Conservation (phyloP, 345 rosid species). For the Raphanus sativus region DNA sequence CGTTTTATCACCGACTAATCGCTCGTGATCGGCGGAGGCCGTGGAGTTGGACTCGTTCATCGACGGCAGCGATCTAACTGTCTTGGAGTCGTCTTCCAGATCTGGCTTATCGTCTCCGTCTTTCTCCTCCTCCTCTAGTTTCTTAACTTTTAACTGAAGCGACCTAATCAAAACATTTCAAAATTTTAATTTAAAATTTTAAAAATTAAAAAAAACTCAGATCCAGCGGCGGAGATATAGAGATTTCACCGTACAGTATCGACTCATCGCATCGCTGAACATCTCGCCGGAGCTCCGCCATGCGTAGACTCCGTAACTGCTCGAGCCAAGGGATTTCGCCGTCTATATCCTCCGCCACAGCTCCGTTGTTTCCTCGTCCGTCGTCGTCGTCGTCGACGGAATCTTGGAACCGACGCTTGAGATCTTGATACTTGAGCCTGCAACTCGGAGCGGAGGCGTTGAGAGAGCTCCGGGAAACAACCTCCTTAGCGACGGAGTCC, state of each 20-base stretch:
- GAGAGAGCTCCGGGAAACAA: constrained; percentile 49
- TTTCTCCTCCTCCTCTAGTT: constrained; percentile 37
- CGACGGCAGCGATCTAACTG: constrained; percentile 21
- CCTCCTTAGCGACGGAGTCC: constrained; percentile 67
- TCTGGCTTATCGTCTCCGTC: constrained; percentile 31
- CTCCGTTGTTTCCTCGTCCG: not conserved
- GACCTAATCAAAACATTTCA: constrained; percentile 39
- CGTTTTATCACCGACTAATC: not conserved
- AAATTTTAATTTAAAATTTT: not conserved
- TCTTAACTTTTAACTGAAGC: constrained; percentile 42
- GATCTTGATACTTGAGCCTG: constrained; percentile 61
- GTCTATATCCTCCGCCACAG: constrained; percentile 14
- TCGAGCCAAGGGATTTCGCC: constrained; percentile 58
- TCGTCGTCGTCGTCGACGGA: constrained; percentile 9
- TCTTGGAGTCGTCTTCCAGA: constrained; percentile 26
- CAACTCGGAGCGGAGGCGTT: constrained; percentile 53
- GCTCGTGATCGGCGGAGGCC: constrained; percentile 40
- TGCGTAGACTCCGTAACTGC: constrained; percentile 53
- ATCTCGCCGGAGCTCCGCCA: constrained; percentile 66
- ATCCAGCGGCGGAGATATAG: constrained; percentile 41
- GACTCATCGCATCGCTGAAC: constrained; percentile 66
- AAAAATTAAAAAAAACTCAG: constrained; percentile 22
- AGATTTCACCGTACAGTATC: constrained; percentile 48
- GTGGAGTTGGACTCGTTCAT: constrained; percentile 75
- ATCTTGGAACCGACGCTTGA: constrained; percentile 55